phyloP scores from a whole-genome alignment of 495 filamentous ascomycete species.

The Aspergillus campestris region DNA sequence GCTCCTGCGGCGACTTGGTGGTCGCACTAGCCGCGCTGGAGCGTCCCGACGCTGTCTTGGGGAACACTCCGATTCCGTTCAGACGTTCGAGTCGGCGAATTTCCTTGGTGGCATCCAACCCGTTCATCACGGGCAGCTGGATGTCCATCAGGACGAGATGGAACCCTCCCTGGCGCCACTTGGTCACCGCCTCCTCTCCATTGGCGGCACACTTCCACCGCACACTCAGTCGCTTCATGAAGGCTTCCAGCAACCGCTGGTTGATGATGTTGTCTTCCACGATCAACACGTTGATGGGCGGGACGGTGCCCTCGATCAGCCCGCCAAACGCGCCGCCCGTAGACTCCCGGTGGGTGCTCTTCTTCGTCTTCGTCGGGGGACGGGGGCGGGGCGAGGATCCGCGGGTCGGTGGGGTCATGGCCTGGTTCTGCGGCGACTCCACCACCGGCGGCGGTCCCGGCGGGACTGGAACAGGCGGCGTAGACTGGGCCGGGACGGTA shows the following conservation, averaged over 20 bases:
- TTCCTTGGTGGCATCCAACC: constrained; percentile 92
- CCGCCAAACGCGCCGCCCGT: constrained; percentile 42
- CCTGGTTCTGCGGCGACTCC: constrained; percentile 28
- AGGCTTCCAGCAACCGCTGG: constrained; percentile 81
- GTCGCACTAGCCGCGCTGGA: constrained; percentile 27
- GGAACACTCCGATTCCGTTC: constrained; percentile 85
- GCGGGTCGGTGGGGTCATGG: constrained; percentile 29
- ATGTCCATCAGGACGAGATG: constrained; percentile 99
- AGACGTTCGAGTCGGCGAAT: constrained; percentile 82
- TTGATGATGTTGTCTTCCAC: constrained; percentile 99
- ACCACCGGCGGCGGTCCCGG: constrained; percentile 20
- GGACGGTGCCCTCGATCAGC: constrained; percentile 75
- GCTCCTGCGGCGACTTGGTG: constrained; percentile 16
- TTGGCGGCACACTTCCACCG: constrained; percentile 97
- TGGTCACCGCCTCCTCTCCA: constrained; percentile 82
- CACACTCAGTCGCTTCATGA: constrained; percentile 93
- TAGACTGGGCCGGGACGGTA: constrained; percentile 17
- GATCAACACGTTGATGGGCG: constrained; percentile 94
- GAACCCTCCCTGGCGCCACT: constrained; percentile 92
- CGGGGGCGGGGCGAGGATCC: constrained; percentile 31
- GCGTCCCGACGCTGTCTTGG: constrained; percentile 40
- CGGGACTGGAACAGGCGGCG: constrained; percentile 29
- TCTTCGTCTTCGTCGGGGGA: constrained; percentile 38
- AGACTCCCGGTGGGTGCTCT: constrained; percentile 16
- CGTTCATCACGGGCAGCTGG: constrained; percentile 94